Base-by-base conservation (phyloP, 1,139 yeast species). In the Taphrina betulina region DNA sequence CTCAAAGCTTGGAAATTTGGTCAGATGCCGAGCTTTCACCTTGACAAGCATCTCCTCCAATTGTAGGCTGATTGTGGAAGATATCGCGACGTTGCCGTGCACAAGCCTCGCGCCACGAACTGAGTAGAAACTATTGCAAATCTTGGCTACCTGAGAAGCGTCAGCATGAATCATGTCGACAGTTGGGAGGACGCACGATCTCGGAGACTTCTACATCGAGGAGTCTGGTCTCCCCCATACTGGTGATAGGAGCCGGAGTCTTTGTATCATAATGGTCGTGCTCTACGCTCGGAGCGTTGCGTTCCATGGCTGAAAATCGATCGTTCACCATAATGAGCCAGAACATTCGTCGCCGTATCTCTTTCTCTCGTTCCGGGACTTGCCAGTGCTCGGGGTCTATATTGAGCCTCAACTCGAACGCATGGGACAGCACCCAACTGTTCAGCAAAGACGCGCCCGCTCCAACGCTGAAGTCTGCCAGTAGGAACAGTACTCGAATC, bases 321-420 rank as follows among this genome's bases (percentile, higher is more conserved):
- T 50, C 44, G 5, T 31, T 38, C 17, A 40, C 40, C 12, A 50
- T 14, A 24, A 50, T 22, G 19, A 23, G 28, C 45, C 46, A 50
- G 26, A 41, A 50, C 3, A 50, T 20, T 1, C 29, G 23, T 4
- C 54, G 38, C 10, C 54, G 37, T 17, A 26, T 16, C 4, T 31
- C 20, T 20, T 50, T 50, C 34, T 50, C 54, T 17, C 40, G 43
- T n/a, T 50, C 54, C 1, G 41, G 20, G 7, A 50, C 33, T 16
- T 41, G 45, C 54, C 54, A 50, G 16, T 40, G 31, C 8, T 38
- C 46, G 10, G 54, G 54, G 23, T 50, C 54, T 8, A 50, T 40
- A 19, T 50, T 33, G 14, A 50, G 19, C 34, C 26, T 38, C 33
- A 50, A 34, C 8, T 50, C 46, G 19, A 50, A 50, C 5, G 54